Conservation (phyloP, 1,139 yeast genomes). For the Geotrichum aggregatum region DNA sequence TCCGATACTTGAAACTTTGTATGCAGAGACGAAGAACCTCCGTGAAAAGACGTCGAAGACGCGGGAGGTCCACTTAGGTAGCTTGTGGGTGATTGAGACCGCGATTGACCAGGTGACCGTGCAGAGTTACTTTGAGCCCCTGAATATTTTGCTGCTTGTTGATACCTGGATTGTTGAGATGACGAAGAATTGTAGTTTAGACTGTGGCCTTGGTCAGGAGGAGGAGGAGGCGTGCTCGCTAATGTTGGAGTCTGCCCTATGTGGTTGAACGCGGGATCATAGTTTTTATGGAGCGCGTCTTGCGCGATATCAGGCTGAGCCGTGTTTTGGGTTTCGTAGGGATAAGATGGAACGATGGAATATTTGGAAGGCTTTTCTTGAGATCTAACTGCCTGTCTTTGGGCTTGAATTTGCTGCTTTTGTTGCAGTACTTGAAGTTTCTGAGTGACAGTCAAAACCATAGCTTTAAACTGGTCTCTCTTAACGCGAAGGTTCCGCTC, state of each 20-base stretch:
- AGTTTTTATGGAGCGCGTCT: background rate
- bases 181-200: too few relatives aligned
- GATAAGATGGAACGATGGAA: too few relatives aligned
- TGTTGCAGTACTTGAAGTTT: constrained; percentile 31
- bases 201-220: too few relatives aligned
- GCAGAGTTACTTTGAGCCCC: too few relatives aligned
- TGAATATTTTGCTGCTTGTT: too few relatives aligned
- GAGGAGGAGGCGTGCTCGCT: too few relatives aligned
- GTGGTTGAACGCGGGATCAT: background rate
- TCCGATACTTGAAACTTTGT: too few relatives aligned
- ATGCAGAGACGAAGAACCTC: background rate
- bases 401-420: background rate
- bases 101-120: background rate
- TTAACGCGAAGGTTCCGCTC: constrained; percentile 28
- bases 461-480: constrained; percentile 28
- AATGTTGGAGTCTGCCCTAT: too few relatives aligned
- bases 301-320: background rate
- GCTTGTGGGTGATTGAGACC: background rate
- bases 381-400: background rate
- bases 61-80: background rate
- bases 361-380: too few relatives aligned
- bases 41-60: background rate
- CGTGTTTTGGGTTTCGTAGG: too few relatives aligned
- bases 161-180: too few relatives aligned
- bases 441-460: constrained; percentile 31